Conservation (phyloP, 2,329 filamentous ascomycete species). For the Aspergillus transmontanensis region DNA sequence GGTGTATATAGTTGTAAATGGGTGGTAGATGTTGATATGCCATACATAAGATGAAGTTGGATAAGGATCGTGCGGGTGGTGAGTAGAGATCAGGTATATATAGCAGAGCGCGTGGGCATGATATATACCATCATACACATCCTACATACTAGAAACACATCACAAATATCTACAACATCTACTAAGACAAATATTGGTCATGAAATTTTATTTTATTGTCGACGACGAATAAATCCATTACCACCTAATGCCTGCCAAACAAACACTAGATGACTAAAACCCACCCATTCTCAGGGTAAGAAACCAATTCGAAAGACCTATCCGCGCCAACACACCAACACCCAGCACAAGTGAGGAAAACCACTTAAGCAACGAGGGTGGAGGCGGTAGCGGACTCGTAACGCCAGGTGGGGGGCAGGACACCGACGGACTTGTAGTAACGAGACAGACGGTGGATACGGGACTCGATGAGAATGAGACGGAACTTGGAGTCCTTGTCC, state of each 20-base stretch:
- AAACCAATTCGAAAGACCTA: not conserved
- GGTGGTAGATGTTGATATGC: not conserved
- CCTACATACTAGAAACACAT: too few species aligned
- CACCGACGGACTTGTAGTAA: constrained; percentile 97
- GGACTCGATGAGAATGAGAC: constrained; percentile 99
- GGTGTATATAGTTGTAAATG: not conserved
- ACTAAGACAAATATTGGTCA: not conserved
- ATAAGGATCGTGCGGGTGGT: not conserved
- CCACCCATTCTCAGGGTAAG: constrained; percentile 2
- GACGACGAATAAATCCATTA: not conserved
- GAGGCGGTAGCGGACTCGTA: constrained; percentile 97
- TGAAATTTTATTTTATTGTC: not conserved
- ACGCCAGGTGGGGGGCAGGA: constrained; percentile 89
- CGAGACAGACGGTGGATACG: constrained; percentile 99
- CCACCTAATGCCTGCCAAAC: not conserved
- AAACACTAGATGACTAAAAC: not conserved
- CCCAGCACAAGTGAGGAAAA: not conserved
- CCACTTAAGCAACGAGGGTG: constrained; percentile 82
- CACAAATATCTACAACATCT: not conserved
- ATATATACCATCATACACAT: not conserved
- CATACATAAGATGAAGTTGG: not conserved
- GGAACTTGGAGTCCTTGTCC: constrained; percentile 99
- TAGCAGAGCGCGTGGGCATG: fast-evolving
- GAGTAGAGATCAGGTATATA: fast-evolving
- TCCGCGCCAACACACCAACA: constrained; percentile 2